Evolutionary conservation across 805 yeast species (phyloP), one percentile per base, ranked within the genome.

Genomic region (Wickerhamomyces mucosus): DNA sequence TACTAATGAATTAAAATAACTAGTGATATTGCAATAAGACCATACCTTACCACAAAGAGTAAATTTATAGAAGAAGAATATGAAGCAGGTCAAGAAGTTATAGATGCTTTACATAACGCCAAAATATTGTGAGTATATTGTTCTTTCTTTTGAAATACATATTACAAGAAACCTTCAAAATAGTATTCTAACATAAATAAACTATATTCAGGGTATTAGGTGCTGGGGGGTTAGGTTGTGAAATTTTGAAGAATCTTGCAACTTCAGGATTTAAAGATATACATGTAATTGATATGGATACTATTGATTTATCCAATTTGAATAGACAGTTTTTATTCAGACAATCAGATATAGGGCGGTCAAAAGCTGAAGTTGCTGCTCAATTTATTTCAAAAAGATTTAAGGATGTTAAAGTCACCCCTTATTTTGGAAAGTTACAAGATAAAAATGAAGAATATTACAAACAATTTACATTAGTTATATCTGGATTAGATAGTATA

Each of bases 161-260:
- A n/a, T n/a, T n/a, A n/a, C n/a, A n/a, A n/a, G n/a, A n/a, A n/a
- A n/a, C n/a, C n/a, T n/a, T n/a, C n/a, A n/a, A n/a, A n/a, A n/a
- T n/a, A n/a, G n/a, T n/a, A n/a, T n/a, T n/a, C n/a, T n/a, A n/a
- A n/a, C n/a, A n/a, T 20, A 31, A 43, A 36, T 29, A 38, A 35
- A 9, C 5, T 12, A 10, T 11, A 10, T n/a, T 7, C 16, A 46
- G 53, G 19, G 65, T 86, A 53, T 78, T 88, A 3, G 96, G 96
- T 0, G 95, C 96, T 2, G 96, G 96, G 12, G 96, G 96, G 1
- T 78, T 88, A 32, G 96, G 96, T 2, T 88, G 96, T 55, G 96
- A 86, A 50, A 62, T 86, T 23, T 61, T 86, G 34, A 88, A 88
- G 54, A 78, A 86, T 49, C 56, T 88, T 26, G 75, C 81, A 2